Conservation (phyloP, 2,329 filamentous ascomycete genomes). For the Aureobasidium mangrovei region DNA sequence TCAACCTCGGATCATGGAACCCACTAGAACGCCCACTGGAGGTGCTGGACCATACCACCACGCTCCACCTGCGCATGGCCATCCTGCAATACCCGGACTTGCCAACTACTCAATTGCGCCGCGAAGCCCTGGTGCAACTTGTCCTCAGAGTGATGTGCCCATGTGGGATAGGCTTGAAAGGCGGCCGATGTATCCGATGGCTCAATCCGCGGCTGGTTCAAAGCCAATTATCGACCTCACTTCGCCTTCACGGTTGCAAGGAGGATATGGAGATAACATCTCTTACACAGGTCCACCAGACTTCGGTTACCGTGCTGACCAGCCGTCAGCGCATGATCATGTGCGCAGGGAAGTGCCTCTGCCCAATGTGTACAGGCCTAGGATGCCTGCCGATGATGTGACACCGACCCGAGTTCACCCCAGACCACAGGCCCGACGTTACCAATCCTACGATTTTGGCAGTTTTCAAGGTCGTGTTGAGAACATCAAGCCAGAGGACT, state of each 20-base stretch:
- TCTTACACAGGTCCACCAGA: not conserved
- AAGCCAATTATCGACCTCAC: not conserved
- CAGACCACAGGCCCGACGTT: not conserved
- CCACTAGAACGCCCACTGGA: not conserved
- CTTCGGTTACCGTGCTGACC: not conserved
- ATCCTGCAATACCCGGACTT: not conserved
- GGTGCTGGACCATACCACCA: not conserved
- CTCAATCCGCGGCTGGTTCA: not conserved
- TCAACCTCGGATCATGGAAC: not conserved
- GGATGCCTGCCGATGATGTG: not conserved
- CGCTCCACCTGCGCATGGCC: not conserved
- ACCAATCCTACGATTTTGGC: not conserved
- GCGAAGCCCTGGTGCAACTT: not conserved
- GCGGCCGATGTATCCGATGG: not conserved
- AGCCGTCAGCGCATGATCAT: not conserved
- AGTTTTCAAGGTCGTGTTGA: not conserved
- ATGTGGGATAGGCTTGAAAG: not conserved
- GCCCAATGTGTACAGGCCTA: conserved; percentile 1
- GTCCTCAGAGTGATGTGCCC: not conserved
- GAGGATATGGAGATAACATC: conserved; percentile 7
- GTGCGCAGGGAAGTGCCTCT: not conserved
- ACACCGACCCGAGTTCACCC: not conserved
- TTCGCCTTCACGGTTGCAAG: not conserved
- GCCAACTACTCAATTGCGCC: not conserved
- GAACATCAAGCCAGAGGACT: conserved; percentile 1